A percentile compares a stretch with the other conserved stretches of the same genome.
phyloP scores from a whole-genome alignment of 192 early-diverging fungal genomes.

The Rhizophagus sp. region DNA sequence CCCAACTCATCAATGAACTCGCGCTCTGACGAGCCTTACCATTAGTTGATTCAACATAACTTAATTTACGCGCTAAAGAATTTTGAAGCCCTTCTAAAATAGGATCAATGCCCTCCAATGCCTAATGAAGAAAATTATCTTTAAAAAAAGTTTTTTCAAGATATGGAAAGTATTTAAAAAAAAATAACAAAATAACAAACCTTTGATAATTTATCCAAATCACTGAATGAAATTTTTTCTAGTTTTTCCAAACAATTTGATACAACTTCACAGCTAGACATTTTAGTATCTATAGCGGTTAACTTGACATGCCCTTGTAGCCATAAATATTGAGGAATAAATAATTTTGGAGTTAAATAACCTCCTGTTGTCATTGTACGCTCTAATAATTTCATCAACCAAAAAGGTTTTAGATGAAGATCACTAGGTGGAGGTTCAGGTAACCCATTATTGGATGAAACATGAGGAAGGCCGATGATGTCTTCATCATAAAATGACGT shows the following conservation, averaged over 20 bases:
- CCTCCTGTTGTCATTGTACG: conserved; percentile 45
- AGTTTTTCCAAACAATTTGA: conserved; percentile 33
- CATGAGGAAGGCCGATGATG: neutral
- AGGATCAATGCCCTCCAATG: conserved; percentile 26
- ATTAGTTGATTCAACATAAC: conserved; percentile 31
- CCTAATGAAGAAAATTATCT: neutral
- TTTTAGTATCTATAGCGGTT: conserved; percentile 39
- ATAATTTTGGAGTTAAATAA: conserved; percentile 44
- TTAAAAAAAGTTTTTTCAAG: too few relatives aligned
- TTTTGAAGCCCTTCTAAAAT: conserved; percentile 27
- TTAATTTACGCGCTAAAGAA: conserved; percentile 25
- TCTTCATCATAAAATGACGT: conserved; percentile 6
- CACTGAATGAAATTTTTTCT: conserved; percentile 19
- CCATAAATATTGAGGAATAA: conserved; percentile 43
- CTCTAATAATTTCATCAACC: conserved; percentile 44
- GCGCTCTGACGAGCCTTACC: conserved; percentile 29
- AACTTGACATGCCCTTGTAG: conserved; percentile 41
- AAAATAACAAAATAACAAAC: too few relatives aligned
- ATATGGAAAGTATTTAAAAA: too few relatives aligned
- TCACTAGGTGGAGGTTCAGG: conserved; percentile 38
- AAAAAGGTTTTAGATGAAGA: conserved; percentile 40
- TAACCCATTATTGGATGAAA: neutral
- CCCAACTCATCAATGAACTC: conserved; percentile 30
- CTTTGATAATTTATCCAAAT: conserved; percentile 35
- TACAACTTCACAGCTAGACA: conserved; percentile 39